Base-by-base conservation (phyloP, 2,329 filamentous ascomycete species). In the Paraconiothyrium brasiliense region DNA sequence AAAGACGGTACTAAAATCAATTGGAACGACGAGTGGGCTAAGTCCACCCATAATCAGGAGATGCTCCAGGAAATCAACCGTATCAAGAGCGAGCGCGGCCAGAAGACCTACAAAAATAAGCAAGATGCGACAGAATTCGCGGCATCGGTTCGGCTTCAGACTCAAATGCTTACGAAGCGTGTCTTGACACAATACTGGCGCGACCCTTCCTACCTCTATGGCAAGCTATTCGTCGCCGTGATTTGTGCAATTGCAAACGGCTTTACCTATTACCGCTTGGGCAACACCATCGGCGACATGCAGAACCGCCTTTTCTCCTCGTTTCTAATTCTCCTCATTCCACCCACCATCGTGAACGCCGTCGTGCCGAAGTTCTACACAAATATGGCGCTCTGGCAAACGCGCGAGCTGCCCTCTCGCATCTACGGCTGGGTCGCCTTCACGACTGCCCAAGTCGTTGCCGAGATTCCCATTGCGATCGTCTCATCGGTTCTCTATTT, bases 381-480 rank as follows among this genome's bases (percentile, higher is more conserved):
- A 67, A 92, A 92, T 76, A 87, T 91, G 76, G 84, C 85, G 0
- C 81, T 94, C 2, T 94, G 90, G 89, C 86, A 91, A 78, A 86
- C 87, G 0, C 85, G 92, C 46, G 92, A 94, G 75, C 85, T 89
- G 16, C 91, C 91, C 1, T 89, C 86, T 4, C 85, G 90, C 22
- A 92, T 93, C 61, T 94, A 94, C 76, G 89, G 89, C 56, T 93
- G 91, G 89, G 78, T 91, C 37, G 90, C 91, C 0, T 94, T 94
- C 77, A 87, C 85, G 71, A 92, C 90, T 0, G 90, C 91, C 0
- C 89, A 91, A 69, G 83, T 93, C 4, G 81, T 94, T 16, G 86
- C 85, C 35, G 92, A 94, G 72, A 89, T 94, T 24, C 91, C 92
- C 0, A 85, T 86, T 46, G 87, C 90, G 1, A 85, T 93, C 64